phyloP scores from a whole-genome alignment of 257 asterid species.

The Solanum tarijense region DNA sequence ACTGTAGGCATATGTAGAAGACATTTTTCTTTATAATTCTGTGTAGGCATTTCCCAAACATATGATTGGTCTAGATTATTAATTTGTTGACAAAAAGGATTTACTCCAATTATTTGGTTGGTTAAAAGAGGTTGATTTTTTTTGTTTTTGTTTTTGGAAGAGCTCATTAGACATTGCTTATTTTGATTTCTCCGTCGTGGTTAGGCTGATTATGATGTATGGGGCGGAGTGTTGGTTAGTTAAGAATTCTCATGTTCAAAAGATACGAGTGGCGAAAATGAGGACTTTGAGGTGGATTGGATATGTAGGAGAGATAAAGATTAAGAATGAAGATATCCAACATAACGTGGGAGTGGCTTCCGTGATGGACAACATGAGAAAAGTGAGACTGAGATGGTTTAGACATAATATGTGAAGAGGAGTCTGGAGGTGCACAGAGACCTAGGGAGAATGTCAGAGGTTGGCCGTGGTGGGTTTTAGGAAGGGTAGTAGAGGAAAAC shows the following conservation, averaged over 20 bases:
- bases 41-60: background rate
- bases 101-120: background rate
- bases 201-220: background rate
- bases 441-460: background rate
- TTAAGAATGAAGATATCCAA: background rate
- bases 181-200: background rate
- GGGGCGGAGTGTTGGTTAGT: background rate
- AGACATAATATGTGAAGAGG: background rate
- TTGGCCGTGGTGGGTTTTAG: background rate
- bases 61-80: background rate
- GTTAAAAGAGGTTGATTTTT: background rate
- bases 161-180: background rate
- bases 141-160: background rate
- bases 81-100: background rate
- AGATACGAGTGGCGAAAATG: background rate
- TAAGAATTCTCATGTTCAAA: background rate
- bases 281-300: background rate
- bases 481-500: background rate
- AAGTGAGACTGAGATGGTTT: background rate
- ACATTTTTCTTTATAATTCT: background rate
- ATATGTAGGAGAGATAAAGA: background rate
- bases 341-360: background rate
- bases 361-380: background rate
- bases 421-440: background rate
- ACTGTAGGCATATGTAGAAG: background rate